A percentile compares a stretch with the other conserved stretches of the same genome.
phyloP scores from a whole-genome alignment of 257 asterid species.

The Solanum neorickii region DNA sequence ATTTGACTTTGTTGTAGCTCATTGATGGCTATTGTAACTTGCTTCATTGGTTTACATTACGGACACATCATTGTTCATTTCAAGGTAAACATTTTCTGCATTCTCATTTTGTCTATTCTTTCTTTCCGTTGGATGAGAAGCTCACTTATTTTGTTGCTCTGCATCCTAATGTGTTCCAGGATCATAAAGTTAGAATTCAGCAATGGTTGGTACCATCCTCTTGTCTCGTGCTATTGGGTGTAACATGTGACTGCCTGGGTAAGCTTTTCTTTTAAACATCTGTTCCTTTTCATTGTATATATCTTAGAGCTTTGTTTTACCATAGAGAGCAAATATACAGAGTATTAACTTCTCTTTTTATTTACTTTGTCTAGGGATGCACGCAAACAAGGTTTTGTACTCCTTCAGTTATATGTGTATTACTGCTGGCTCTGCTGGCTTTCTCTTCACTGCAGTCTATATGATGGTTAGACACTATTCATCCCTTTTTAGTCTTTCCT shows the following conservation, averaged over 20 bases:
- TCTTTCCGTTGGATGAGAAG: background rate
- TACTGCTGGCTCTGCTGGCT: slow-evolving; percentile 56
- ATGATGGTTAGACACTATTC: slow-evolving; percentile 23
- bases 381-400: slow-evolving; percentile 52
- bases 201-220: slow-evolving; percentile 49
- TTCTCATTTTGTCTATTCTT: background rate
- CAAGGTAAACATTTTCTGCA: slow-evolving; percentile 26
- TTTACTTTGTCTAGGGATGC: slow-evolving; percentile 36
- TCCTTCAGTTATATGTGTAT: slow-evolving; percentile 56
- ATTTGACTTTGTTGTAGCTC: slow-evolving; percentile 33
- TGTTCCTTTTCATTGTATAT: background rate
- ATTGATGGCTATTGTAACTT: slow-evolving; percentile 51
- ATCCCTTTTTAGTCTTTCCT: background rate
- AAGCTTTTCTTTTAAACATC: background rate
- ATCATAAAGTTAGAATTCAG: slow-evolving; percentile 41
- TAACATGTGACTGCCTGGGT: slow-evolving; percentile 35
- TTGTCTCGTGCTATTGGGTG: slow-evolving; percentile 26
- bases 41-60: slow-evolving; percentile 52
- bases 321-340: background rate
- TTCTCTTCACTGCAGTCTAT: slow-evolving; percentile 42
- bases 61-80: slow-evolving; percentile 57
- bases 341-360: background rate
- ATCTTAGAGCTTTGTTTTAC: background rate
- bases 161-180: slow-evolving; percentile 24
- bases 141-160: background rate